A percentile compares a stretch with the other conserved stretches of the same genome.
Evolutionary conservation across 2,329 filamentous ascomycete genomes (phyloP).

Genomic region (Xylariaceae sp.): DNA sequence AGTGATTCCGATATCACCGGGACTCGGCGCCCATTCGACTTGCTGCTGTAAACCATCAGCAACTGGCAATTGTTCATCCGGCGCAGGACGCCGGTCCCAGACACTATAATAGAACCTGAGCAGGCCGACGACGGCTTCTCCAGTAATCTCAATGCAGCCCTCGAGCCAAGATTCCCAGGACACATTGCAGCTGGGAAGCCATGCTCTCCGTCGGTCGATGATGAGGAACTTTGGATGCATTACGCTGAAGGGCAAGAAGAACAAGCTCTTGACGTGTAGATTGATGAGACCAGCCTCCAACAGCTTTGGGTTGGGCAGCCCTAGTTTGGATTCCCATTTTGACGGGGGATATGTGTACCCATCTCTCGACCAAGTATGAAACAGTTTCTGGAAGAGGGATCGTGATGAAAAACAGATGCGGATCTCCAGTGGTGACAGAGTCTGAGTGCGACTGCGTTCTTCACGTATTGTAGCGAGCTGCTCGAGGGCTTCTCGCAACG

Average conservation of each 20-base stretch:
- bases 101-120: slow-evolving; percentile 61
- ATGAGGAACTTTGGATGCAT: slow-evolving; percentile 83
- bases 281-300: slow-evolving; percentile 57
- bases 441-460: slow-evolving; percentile 35
- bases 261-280: slow-evolving; percentile 68
- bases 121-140: slow-evolving; percentile 56
- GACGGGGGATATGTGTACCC: slow-evolving; percentile 58
- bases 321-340: slow-evolving; percentile 56
- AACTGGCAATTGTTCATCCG: not conserved
- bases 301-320: slow-evolving; percentile 52
- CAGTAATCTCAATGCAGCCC: slow-evolving; percentile 63
- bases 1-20: slow-evolving; percentile 14
- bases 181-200: slow-evolving; percentile 75
- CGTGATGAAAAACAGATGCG: slow-evolving; percentile 72
- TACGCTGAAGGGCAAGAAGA: slow-evolving; percentile 75
- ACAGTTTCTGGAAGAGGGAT: slow-evolving; percentile 67
- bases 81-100: slow-evolving; percentile 50
- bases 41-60: not conserved
- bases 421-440: slow-evolving; percentile 46
- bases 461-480: slow-evolving; percentile 48
- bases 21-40: not conserved
- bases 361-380: slow-evolving; percentile 58
- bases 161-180: slow-evolving; percentile 89
- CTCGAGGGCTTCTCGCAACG: slow-evolving; percentile 52
- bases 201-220: slow-evolving; percentile 60